Evolutionary conservation across 192 early-diverging fungal species (phyloP), one percentile per base, ranked within the genome.

Genomic region (Backusella liffmaniae): DNA sequence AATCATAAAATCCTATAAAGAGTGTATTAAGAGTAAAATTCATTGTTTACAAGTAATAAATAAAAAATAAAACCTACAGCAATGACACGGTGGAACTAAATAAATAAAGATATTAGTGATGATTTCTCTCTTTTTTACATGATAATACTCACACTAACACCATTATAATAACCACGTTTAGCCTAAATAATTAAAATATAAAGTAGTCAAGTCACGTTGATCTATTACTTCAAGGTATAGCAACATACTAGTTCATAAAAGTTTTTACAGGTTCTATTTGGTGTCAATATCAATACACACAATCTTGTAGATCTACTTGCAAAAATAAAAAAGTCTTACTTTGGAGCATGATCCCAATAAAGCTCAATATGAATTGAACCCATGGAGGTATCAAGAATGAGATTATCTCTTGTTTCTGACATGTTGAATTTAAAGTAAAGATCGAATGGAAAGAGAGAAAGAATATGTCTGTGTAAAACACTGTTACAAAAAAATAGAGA

Each of bases 1-100:
- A 39, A 99, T 90, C 95, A 99, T 96, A 82, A 98, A 99, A 81
- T 98, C 93, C 89, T 90, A 74, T 32, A 74, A 39, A 23, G 21
- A 8, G 12, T 12, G 21, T 18, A 67, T 34, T 21, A 23, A 44
- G 16, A 39, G 42, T 42, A 7, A 53, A n/a, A 46, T 26, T 35
- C 12, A 44, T 16, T 1, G 42, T 30, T 26, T 26, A 2, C 68
- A 32, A 35, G 21, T 9, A 30, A 6, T 12, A 66, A 30, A 16
- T 36, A 32, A 30, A 12, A 66, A 30, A 16, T 36, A 32, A 30
- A 12, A 76, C 82, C 42, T 82, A 88, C 87, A 4, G 88, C 72
- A 78, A 94, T 93, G 74, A 95, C 82, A 44, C 93, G 81, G 75
- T 95, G 94, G 76, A 96, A 96, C 88, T 93, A 74, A 26, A 44